These are phyloP conservation scores for Trametes meyenii DNA, from an alignment of 768 basidiomycete genomes.

Conservation along the genomic window DNA sequence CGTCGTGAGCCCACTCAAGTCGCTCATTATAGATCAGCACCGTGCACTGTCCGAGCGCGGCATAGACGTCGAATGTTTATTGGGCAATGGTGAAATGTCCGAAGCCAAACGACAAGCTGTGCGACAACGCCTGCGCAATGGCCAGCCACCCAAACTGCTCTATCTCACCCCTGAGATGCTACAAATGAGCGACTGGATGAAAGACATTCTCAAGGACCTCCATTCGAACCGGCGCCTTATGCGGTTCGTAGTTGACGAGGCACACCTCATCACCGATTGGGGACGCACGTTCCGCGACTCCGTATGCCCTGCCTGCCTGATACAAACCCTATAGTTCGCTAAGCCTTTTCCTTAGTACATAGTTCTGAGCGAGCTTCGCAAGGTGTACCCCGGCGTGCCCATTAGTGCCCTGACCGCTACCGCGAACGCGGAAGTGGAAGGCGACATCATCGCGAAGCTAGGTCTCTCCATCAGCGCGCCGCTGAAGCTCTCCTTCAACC, in stretches of 20 bases:
- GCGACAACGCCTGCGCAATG: slow-evolving; percentile 46
- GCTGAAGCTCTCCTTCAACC: slow-evolving; percentile 88
- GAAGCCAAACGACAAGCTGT: slow-evolving; percentile 42
- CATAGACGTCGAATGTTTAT: slow-evolving; percentile 73
- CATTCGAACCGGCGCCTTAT: slow-evolving; percentile 64
- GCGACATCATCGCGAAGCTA: slow-evolving; percentile 78
- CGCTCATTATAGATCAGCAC: slow-evolving; percentile 92
- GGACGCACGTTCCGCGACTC: slow-evolving; percentile 91
- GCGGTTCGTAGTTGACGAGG: slow-evolving; percentile 94
- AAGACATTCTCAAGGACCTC: slow-evolving; percentile 57
- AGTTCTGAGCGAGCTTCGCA: slow-evolving; percentile 65
- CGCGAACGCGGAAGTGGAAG: slow-evolving; percentile 74
- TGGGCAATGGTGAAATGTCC: slow-evolving; percentile 47
- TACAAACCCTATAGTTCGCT: neutral
- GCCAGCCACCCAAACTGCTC: slow-evolving; percentile 62
- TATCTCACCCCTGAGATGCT: slow-evolving; percentile 95
- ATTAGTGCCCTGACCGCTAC: slow-evolving; percentile 98
- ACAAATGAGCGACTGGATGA: slow-evolving; percentile 58
- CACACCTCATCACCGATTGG: slow-evolving; percentile 94
- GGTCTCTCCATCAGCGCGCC: slow-evolving; percentile 58
- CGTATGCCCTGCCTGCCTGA: slow-evolving; percentile 43
- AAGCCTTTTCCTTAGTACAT: slow-evolving; percentile 55
- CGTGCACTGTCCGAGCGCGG: slow-evolving; percentile 60
- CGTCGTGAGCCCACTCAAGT: slow-evolving; percentile 86
- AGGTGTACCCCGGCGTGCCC: slow-evolving; percentile 76